Evolutionary conservation across 768 basidiomycete genomes (phyloP).

Genomic region (Amanita subjunquillea): DNA sequence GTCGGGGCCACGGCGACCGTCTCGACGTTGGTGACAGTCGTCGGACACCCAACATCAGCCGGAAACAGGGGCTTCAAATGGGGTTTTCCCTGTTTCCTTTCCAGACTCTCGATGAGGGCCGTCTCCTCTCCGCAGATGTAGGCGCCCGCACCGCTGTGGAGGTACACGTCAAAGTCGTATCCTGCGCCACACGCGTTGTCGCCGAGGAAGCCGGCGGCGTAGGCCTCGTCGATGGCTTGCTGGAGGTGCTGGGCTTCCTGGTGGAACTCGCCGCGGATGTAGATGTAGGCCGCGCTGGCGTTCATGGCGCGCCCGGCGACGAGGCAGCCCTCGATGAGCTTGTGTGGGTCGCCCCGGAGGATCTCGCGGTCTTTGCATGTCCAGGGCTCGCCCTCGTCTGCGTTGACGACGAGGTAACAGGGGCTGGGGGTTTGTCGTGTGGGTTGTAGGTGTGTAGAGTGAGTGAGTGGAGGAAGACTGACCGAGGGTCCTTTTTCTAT

Average conservation of each 20-base stretch:
- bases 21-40: slow-evolving; percentile 97
- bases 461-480: no score
- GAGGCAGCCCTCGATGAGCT: slow-evolving; percentile 97
- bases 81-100: slow-evolving; percentile 98
- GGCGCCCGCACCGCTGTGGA: slow-evolving; percentile 97
- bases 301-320: slow-evolving; percentile 98
- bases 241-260: slow-evolving; percentile 92
- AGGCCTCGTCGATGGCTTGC: slow-evolving; percentile 93
- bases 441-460: no score
- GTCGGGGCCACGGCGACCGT: slow-evolving; percentile 97
- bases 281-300: slow-evolving; percentile 97
- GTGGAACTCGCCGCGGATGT: slow-evolving; percentile 97
- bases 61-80: slow-evolving; percentile 98
- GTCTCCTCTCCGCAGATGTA: slow-evolving; percentile 99
- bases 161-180: slow-evolving; percentile 93
- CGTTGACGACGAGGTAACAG: no score
- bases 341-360: no score
- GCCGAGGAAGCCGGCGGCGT: slow-evolving; percentile 80
- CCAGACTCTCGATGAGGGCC: slow-evolving; percentile 91
- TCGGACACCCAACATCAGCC: slow-evolving; percentile 95
- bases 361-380: no score
- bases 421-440: no score
- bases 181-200: slow-evolving; percentile 88
- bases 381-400: no score
- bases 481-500: no score